phyloP scores from a whole-genome alignment of 768 basidiomycete genomes.

The Kwoniella sp. region DNA sequence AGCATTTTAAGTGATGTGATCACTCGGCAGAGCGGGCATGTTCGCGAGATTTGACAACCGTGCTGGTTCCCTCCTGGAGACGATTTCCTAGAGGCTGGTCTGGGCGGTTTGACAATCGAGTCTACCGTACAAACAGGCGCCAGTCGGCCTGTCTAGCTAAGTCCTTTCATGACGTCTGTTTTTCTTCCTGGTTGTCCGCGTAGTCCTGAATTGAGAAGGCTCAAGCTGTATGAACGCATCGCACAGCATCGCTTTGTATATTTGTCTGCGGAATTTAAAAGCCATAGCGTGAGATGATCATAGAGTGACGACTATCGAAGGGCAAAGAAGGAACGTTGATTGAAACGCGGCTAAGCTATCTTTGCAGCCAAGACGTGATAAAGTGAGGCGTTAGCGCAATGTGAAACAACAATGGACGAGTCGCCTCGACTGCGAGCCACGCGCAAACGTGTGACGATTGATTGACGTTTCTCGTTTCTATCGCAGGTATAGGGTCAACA shows the following conservation, averaged over 20 bases:
- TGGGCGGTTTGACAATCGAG: slow-evolving; percentile 2
- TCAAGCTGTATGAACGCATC: slow-evolving; percentile 2
- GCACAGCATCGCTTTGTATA: background rate
- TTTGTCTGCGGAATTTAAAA: background rate
- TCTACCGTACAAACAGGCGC: background rate
- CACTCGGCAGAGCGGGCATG: background rate
- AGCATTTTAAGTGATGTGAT: background rate
- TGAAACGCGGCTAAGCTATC: background rate
- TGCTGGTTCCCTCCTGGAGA: background rate
- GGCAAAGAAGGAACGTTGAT: too few species aligned
- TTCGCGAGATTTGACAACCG: background rate
- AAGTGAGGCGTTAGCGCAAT: background rate
- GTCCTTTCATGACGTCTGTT: background rate
- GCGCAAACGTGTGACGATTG: too few species aligned
- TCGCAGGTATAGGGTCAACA: too few species aligned
- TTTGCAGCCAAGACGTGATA: background rate
- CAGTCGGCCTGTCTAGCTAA: too few species aligned
- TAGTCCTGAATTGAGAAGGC: background rate
- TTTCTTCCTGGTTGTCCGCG: background rate
- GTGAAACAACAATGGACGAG: slow-evolving; percentile 3
- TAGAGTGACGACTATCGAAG: background rate
- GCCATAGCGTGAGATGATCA: background rate
- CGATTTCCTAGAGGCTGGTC: background rate
- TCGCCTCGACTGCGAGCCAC: background rate
- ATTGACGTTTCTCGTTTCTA: too few species aligned